Conservation (phyloP, 2,329 filamentous ascomycete genomes). For the Calonectria naviculata region DNA sequence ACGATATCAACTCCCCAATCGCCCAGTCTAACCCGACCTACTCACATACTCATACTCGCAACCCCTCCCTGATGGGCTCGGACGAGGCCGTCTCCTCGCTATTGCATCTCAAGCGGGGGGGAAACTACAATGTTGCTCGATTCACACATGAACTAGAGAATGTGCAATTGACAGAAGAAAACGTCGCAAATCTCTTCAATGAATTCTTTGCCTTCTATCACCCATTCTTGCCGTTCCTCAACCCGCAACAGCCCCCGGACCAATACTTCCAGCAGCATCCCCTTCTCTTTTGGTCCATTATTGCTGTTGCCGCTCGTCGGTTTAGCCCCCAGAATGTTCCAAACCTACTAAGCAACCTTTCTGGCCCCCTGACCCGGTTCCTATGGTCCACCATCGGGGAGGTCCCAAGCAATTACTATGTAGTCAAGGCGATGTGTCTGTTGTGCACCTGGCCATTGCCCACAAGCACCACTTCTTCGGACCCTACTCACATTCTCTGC, state of each 20-base stretch:
- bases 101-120: constrained; percentile 73
- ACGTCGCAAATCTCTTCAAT: constrained; percentile 73
- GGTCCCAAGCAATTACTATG: constrained; percentile 81
- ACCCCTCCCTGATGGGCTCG: constrained; percentile 73
- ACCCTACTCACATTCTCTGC: constrained; percentile 84
- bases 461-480: constrained; percentile 82
- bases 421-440: constrained; percentile 84
- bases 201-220: constrained; percentile 84
- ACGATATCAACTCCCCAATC: constrained; percentile 69
- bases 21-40: constrained; percentile 63
- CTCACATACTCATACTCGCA: constrained; percentile 70
- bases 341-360: constrained; percentile 73
- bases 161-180: constrained; percentile 72
- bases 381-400: constrained; percentile 83
- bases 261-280: constrained; percentile 81
- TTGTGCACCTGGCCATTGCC: constrained; percentile 86
- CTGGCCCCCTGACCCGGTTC: constrained; percentile 75
- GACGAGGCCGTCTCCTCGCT: constrained; percentile 76
- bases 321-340: constrained; percentile 68
- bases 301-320: constrained; percentile 79
- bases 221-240: constrained; percentile 81
- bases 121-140: constrained; percentile 69
- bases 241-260: constrained; percentile 73
- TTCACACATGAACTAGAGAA: constrained; percentile 72
- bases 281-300: constrained; percentile 87